These are phyloP conservation scores for Opeltia flavorubescens DNA, from an alignment of 495 filamentous ascomycete genomes.

Conservation along the genomic window DNA sequence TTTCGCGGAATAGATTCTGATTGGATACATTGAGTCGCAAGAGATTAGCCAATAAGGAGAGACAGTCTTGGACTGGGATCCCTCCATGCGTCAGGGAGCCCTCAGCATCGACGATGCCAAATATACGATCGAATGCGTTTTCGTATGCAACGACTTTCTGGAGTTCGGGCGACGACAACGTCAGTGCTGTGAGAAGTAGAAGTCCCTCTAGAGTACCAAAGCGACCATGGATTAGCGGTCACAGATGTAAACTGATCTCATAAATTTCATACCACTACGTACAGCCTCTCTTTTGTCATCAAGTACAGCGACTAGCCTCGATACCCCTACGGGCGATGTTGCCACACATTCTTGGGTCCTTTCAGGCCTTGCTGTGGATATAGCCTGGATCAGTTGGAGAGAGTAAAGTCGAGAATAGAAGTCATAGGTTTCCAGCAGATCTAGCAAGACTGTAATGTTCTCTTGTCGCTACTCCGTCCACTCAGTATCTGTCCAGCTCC, in stretches of 20 bases:
- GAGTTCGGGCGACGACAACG: conserved; percentile 59
- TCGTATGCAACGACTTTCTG: conserved; percentile 93
- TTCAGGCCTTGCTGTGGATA: conserved; percentile 73
- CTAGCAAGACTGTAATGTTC: conserved; percentile 83
- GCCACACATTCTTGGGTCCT: conserved; percentile 93
- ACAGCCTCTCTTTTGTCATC: conserved; percentile 81
- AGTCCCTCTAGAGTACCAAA: conserved; percentile 38
- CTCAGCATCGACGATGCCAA: conserved; percentile 66
- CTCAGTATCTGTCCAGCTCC: conserved; percentile 19
- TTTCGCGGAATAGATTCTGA: conserved; percentile 88
- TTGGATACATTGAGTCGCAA: conserved; percentile 82
- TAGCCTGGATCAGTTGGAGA: conserved; percentile 76
- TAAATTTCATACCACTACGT: conserved; percentile 53
- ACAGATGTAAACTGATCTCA: background rate
- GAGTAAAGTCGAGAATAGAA: conserved; percentile 93
- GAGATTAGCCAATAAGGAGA: conserved; percentile 85
- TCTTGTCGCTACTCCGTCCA: conserved; percentile 67
- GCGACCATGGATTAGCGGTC: background rate
- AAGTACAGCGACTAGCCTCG: conserved; percentile 67
- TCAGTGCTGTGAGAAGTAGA: conserved; percentile 53
- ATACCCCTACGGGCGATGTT: conserved; percentile 74
- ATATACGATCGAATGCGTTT: conserved; percentile 79
- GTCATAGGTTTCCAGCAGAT: conserved; percentile 73
- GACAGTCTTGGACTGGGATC: conserved; percentile 84
- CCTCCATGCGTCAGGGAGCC: conserved; percentile 73